phyloP scores from a whole-genome alignment of 129 eudicot genomes.

The Escallonia rubra region DNA sequence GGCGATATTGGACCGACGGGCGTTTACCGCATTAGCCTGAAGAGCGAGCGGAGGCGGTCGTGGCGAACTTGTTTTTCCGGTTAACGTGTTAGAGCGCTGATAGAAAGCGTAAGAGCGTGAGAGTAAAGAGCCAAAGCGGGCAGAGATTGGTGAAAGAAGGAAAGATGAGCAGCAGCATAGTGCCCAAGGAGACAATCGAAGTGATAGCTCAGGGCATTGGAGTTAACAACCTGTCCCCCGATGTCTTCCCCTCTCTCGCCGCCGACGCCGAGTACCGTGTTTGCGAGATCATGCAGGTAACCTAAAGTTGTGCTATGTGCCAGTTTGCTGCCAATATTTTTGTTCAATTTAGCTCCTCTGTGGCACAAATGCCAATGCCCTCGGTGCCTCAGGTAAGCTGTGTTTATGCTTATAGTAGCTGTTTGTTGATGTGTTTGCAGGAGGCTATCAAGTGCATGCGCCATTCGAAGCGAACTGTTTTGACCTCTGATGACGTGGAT shows the following conservation, averaged over 20 bases:
- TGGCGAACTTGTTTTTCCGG: no score
- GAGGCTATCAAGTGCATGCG: constrained; percentile 97
- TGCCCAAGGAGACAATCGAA: constrained; percentile 80
- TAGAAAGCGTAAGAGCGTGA: no score
- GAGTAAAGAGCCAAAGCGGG: no score
- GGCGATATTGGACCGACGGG: no score
- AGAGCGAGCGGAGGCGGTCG: no score
- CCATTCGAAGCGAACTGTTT: constrained; percentile 71
- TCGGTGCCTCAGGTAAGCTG: not conserved
- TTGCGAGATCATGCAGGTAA: constrained; percentile 96
- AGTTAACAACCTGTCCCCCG: constrained; percentile 62
- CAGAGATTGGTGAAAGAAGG: not conserved
- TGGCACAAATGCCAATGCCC: no score
- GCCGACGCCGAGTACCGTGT: constrained; percentile 84
- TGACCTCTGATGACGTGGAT: constrained; percentile 80
- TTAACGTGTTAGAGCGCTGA: no score
- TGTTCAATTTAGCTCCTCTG: not conserved
- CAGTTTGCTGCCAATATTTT: not conserved
- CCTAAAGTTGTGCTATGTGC: not conserved
- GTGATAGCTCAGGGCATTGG: constrained; percentile 85
- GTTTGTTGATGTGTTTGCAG: constrained; percentile 20
- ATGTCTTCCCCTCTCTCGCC: constrained; percentile 68
- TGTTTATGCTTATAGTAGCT: not conserved
- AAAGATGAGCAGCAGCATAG: constrained; percentile 51
- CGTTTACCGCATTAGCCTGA: no score